Evolutionary conservation across 257 asterid species (phyloP).

Genomic region (Schizonepeta tenuifolia): DNA sequence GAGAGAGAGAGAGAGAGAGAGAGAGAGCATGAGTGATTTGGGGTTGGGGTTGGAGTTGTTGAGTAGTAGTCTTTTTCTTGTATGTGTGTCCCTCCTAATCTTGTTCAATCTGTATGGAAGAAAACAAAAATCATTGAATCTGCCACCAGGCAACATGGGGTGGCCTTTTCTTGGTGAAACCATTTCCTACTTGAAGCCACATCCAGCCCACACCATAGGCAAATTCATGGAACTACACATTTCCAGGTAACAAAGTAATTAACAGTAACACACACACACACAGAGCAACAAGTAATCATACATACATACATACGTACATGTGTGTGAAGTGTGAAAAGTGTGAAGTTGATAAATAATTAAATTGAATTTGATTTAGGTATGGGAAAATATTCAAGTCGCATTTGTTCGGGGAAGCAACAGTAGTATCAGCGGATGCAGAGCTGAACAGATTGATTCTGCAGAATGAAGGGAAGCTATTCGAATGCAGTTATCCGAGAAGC

Average conservation of each 20-base stretch:
- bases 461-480: conserved; percentile 83
- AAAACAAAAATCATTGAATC: conserved; percentile 49
- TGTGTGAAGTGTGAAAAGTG: neutral
- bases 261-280: too few relatives aligned
- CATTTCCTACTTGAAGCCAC: conserved; percentile 72
- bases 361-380: conserved; percentile 47
- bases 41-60: conserved; percentile 51
- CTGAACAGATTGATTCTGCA: conserved; percentile 72
- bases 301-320: too few relatives aligned
- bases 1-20: conserved; percentile 16
- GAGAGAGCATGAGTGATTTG: conserved; percentile 49
- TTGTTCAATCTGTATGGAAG: conserved; percentile 40
- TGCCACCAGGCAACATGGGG: conserved; percentile 93
- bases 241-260: conserved; percentile 51
- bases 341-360: too few relatives aligned
- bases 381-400: conserved; percentile 89
- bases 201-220: conserved; percentile 70
- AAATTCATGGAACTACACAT: conserved; percentile 87
- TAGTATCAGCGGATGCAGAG: conserved; percentile 90
- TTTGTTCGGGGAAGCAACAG: conserved; percentile 76
- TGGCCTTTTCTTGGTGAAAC: conserved; percentile 97
- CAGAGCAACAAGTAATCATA: too few relatives aligned
- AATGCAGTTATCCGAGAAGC: conserved; percentile 90
- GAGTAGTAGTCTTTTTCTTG: conserved; percentile 39
- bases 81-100: conserved; percentile 43